A percentile compares a stretch with the other conserved stretches of the same genome.
These are phyloP conservation scores for Nannochloropsis granulata DNA, from an alignment of 108 stramenopile species.

Conservation along the genomic window DNA sequence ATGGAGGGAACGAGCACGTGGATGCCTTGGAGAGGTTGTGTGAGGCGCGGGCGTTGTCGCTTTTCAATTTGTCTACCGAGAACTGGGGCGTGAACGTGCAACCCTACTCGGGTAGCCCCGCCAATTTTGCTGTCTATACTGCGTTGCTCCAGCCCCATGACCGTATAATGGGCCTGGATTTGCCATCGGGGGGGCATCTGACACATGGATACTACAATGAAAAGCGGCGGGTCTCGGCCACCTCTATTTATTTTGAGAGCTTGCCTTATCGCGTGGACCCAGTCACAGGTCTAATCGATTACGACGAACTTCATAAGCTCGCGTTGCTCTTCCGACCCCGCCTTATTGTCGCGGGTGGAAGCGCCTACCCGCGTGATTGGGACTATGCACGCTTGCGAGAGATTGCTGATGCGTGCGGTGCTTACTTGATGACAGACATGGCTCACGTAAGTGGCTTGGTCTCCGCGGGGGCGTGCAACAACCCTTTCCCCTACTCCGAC, in stretches of 20 bases:
- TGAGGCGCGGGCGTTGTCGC: slow-evolving; percentile 72
- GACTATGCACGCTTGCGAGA: slow-evolving; percentile 95
- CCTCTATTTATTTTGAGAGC: slow-evolving; percentile 88
- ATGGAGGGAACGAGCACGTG: slow-evolving; percentile 39
- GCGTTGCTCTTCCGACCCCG: slow-evolving; percentile 93
- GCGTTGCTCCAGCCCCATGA: slow-evolving; percentile 94
- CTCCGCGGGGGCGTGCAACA: slow-evolving; percentile 80
- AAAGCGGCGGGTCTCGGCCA: background rate
- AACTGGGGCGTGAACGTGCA: slow-evolving; percentile 60
- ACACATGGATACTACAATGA: slow-evolving; percentile 65
- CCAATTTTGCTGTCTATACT: slow-evolving; percentile 98
- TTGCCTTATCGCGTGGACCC: slow-evolving; percentile 98
- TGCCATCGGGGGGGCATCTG: slow-evolving; percentile 93
- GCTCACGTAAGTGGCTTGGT: slow-evolving; percentile 98
- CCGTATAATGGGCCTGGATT: slow-evolving; percentile 93
- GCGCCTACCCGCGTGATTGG: slow-evolving; percentile 92
- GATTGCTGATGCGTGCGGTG: slow-evolving; percentile 41
- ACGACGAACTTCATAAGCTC: slow-evolving; percentile 76
- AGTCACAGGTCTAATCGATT: slow-evolving; percentile 84
- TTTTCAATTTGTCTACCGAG: slow-evolving; percentile 74
- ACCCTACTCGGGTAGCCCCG: slow-evolving; percentile 88
- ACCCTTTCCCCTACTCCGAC: slow-evolving; percentile 92
- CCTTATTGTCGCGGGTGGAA: slow-evolving; percentile 94
- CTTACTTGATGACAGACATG: slow-evolving; percentile 96
- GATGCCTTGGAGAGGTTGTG: slow-evolving; percentile 34